Percentiles rank a stretch among this genome's conserved stretches.
Conservation (phyloP, 257 asterid species). For the Nicotiana tabacum region DNA sequence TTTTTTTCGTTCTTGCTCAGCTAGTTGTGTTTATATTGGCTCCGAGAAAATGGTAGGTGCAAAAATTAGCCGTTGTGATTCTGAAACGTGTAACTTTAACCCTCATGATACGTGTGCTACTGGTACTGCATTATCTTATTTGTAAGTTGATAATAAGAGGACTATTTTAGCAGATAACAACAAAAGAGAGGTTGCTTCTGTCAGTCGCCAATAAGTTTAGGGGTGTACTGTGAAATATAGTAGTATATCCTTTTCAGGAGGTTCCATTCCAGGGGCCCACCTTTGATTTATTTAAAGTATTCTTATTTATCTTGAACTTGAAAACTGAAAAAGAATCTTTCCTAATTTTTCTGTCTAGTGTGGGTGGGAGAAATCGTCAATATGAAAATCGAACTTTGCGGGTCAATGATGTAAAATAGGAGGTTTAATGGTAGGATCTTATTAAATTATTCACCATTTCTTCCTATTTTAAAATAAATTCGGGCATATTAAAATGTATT, state of each 20-base stretch:
- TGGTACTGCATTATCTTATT: background rate
- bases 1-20: background rate
- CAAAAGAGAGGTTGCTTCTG: constrained; percentile 5
- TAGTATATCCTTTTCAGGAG: background rate
- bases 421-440: no score
- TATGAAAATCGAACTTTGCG: background rate
- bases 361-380: background rate
- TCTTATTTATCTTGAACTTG: background rate
- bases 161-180: background rate
- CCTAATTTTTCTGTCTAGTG: background rate
- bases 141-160: background rate
- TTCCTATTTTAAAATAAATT: background rate
- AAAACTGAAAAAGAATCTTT: background rate
- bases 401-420: constrained; percentile 1
- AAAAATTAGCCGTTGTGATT: background rate
- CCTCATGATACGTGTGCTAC: background rate
- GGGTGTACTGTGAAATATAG: background rate
- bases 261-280: background rate
- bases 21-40: background rate
- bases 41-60: background rate
- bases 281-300: background rate
- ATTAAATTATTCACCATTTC: no score
- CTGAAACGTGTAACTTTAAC: background rate
- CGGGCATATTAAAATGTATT: background rate
- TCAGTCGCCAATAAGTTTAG: background rate